These are phyloP conservation scores for Kondoa subrosea DNA, from an alignment of 768 basidiomycete genomes.

Conservation along the genomic window DNA sequence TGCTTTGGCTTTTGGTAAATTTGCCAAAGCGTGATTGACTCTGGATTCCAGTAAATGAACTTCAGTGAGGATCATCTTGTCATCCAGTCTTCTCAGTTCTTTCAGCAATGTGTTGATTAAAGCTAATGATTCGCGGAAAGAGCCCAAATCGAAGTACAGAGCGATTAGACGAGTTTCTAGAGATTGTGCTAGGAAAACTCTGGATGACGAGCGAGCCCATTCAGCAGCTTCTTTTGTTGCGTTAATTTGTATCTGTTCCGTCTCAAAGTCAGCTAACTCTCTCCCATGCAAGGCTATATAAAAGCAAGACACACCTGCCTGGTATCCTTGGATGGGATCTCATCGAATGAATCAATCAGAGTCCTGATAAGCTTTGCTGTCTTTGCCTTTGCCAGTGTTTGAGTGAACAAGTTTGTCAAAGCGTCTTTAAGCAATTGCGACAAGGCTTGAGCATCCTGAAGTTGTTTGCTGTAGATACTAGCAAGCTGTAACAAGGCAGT, in stretches of 20 bases:
- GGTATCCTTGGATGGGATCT: slow-evolving; percentile 45
- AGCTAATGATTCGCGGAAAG: slow-evolving; percentile 59
- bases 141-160: slow-evolving; percentile 51
- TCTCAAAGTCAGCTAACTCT: background rate
- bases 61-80: slow-evolving; percentile 94
- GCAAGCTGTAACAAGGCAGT: background rate
- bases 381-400: slow-evolving; percentile 66
- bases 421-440: background rate
- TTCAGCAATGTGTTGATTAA: slow-evolving; percentile 75
- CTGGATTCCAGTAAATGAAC: slow-evolving; percentile 85
- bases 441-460: background rate
- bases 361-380: slow-evolving; percentile 93
- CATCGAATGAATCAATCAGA: slow-evolving; percentile 70
- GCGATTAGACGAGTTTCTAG: slow-evolving; percentile 73
- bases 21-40: slow-evolving; percentile 74
- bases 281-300: background rate
- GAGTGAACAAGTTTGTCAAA: slow-evolving; percentile 12
- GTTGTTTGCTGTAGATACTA: background rate
- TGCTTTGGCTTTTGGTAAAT: slow-evolving; percentile 79
- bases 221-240: slow-evolving; percentile 79
- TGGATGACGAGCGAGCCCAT: slow-evolving; percentile 81
- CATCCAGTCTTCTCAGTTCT: slow-evolving; percentile 82
- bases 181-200: slow-evolving; percentile 88
- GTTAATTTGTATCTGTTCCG: slow-evolving; percentile 56
- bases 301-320: background rate